Percentiles rank a stretch among this genome's conserved stretches.
Conservation (phyloP, 2,329 filamentous ascomycete genomes). For the Cladophialophora immunda region DNA sequence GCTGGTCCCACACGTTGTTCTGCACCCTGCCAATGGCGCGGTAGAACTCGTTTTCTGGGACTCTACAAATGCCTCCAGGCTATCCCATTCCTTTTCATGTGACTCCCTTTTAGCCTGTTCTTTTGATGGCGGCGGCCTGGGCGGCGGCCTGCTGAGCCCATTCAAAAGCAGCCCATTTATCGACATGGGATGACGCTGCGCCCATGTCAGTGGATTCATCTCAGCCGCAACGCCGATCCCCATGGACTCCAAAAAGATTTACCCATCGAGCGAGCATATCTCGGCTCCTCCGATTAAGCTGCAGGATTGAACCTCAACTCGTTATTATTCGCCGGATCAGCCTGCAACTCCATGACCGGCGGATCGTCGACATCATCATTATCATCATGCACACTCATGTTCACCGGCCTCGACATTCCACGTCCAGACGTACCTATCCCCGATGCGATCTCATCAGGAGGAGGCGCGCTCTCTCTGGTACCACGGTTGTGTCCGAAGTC, state of each 20-base stretch:
- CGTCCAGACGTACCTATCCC: conserved; percentile 6
- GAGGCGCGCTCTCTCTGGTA: conserved; percentile 39
- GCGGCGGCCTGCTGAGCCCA: neutral
- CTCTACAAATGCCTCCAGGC: neutral
- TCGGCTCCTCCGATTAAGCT: conserved; percentile 1
- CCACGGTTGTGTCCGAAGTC: conserved; percentile 23
- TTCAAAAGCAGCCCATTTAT: neutral
- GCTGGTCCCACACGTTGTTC: neutral
- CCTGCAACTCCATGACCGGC: conserved; percentile 36
- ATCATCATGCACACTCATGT: conserved; percentile 32
- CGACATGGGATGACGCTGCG: neutral
- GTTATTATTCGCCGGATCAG: conserved; percentile 31
- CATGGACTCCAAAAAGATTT: neutral
- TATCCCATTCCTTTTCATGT: neutral
- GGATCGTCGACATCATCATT: conserved; percentile 37
- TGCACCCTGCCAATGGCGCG: neutral
- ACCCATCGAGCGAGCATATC: no score
- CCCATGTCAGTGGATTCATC: neutral
- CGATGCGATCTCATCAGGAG: conserved; percentile 25
- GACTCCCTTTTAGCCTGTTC: conserved; percentile 1
- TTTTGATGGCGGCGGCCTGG: neutral
- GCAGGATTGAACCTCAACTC: conserved; percentile 29
- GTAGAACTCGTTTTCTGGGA: neutral
- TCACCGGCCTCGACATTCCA: conserved; percentile 22
- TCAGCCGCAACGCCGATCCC: neutral